Evolutionary conservation across 495 filamentous ascomycete genomes (phyloP).

Genomic region (Penicillium goetzii): DNA sequence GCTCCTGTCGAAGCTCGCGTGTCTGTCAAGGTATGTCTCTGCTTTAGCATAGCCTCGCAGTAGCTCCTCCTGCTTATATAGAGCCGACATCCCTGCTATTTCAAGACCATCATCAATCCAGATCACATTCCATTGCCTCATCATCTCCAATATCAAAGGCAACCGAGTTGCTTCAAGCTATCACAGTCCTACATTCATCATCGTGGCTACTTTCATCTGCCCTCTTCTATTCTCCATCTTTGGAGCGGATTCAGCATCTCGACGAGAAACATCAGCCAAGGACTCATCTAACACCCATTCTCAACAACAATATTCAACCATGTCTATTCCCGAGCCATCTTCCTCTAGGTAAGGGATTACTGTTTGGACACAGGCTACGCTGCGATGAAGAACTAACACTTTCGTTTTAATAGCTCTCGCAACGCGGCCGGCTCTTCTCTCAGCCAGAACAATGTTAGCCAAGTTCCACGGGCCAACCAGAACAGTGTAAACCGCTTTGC

Average conservation of each 20-base stretch:
- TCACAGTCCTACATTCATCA: neutral
- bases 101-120: constrained; percentile 11
- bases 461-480: constrained; percentile 34
- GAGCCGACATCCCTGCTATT: constrained; percentile 19
- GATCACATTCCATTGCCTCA: constrained; percentile 9
- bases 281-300: neutral
- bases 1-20: constrained; percentile 32
- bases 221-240: constrained; percentile 5
- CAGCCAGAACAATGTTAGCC: constrained; percentile 38
- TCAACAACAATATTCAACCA: constrained; percentile 10
- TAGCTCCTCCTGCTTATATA: constrained; percentile 27
- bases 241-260: neutral
- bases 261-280: neutral
- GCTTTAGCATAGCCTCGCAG: constrained; percentile 21
- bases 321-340: constrained; percentile 27
- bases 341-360: constrained; percentile 20
- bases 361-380: too few relatives aligned
- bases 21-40: constrained; percentile 26
- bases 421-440: constrained; percentile 24
- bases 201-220: constrained; percentile 3
- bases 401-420: constrained; percentile 11
- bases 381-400: constrained; percentile 13
- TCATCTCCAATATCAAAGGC: constrained; percentile 7
- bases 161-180: neutral
- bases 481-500: constrained; percentile 39